These are phyloP conservation scores for Lodderomyces beijingensis DNA, from an alignment of 1,139 yeast genomes.

Conservation along the genomic window DNA sequence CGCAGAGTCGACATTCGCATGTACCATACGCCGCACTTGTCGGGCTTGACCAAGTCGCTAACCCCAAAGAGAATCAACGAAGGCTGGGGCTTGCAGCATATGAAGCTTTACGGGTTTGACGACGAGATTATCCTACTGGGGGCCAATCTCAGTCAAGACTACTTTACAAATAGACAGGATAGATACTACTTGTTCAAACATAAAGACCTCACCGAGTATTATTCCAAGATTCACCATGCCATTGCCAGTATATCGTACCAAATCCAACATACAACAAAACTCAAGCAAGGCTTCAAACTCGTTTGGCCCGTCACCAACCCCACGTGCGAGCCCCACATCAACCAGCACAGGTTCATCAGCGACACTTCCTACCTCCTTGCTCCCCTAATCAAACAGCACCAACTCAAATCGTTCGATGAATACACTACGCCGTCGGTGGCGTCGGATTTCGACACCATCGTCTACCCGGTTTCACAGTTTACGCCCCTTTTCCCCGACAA, in stretches of 20 bases:
- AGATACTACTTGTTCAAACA: conserved; percentile 74
- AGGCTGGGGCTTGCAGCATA: conserved; percentile 91
- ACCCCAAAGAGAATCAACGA: conserved; percentile 87
- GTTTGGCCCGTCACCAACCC: conserved; percentile 73
- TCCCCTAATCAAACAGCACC: conserved; percentile 51
- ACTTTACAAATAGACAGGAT: conserved; percentile 95
- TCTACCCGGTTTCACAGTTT: conserved; percentile 89
- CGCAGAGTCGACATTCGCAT: conserved; percentile 74
- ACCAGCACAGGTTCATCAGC: conserved; percentile 51
- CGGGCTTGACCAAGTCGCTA: conserved; percentile 58
- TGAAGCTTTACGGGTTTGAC: conserved; percentile 95
- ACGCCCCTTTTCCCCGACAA: conserved; percentile 69
- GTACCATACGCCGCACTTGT: conserved; percentile 85
- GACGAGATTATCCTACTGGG: conserved; percentile 86
- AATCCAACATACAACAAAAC: conserved; percentile 35
- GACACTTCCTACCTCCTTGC: conserved; percentile 56
- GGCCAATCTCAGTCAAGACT: conserved; percentile 86
- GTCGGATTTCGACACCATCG: conserved; percentile 50
- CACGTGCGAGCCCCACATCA: conserved; percentile 68
- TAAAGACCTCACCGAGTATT: conserved; percentile 61
- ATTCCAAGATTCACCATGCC: conserved; percentile 62
- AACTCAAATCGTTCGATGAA: conserved; percentile 32
- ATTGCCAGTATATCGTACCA: conserved; percentile 68
- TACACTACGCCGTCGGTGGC: conserved; percentile 21
- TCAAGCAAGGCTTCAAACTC: conserved; percentile 49